Conservation (phyloP, 805 yeast genomes). For the Kazachstania kunashirensis region DNA sequence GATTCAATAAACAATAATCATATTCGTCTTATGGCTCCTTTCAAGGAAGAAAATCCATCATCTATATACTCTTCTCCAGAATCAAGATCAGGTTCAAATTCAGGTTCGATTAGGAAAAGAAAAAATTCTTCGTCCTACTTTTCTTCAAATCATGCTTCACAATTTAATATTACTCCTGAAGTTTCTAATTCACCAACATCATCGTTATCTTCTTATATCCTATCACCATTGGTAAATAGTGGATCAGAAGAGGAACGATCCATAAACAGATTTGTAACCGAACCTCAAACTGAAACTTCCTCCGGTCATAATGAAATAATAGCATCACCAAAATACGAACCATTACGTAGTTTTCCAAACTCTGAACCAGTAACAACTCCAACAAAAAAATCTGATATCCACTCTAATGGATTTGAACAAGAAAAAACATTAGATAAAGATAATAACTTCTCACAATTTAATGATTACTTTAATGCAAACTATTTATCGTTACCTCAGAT, state of each 20-base stretch:
- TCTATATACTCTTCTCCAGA: background rate
- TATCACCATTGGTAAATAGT: background rate
- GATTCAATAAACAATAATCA: background rate
- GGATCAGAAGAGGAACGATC: background rate
- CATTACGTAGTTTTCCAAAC: too few species aligned
- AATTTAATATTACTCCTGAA: background rate
- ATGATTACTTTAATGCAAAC: conserved; percentile 84
- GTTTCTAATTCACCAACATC: background rate
- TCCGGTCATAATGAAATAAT: too few species aligned
- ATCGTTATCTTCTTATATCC: background rate
- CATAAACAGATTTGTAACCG: too few species aligned
- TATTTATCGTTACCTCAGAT: conserved; percentile 40
- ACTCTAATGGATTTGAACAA: background rate
- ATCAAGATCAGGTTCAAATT: background rate
- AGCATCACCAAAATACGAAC: too few species aligned
- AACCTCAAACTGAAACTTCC: too few species aligned
- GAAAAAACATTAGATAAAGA: too few species aligned
- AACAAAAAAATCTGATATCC: background rate
- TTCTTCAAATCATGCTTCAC: background rate
- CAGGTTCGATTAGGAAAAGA: conserved; percentile 1
- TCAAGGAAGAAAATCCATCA: background rate
- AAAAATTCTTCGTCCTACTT: conserved; percentile 3
- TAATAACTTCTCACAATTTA: conserved; percentile 9
- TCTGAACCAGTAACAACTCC: too few species aligned
- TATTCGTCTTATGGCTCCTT: background rate